Evolutionary conservation across 805 yeast species (phyloP), one percentile per base, ranked within the genome.

Genomic region (Maudiozyma turicensis): DNA sequence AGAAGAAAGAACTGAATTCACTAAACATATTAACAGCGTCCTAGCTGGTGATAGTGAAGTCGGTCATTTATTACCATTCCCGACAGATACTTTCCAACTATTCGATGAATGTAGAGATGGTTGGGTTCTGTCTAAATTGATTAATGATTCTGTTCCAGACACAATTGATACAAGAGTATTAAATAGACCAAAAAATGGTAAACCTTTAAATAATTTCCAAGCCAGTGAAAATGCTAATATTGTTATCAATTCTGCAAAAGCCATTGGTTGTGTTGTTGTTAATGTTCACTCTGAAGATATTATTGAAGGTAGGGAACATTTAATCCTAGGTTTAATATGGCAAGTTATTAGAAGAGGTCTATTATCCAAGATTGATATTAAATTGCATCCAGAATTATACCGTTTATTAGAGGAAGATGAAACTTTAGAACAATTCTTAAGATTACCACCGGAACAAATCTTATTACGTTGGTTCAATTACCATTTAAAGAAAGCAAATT

Each of bases 91-190:
- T 47, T 93, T 93, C 73, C 98, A 93, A 72, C 76, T 93, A 50
- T 93, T 93, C 63, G 99, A 93, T 68, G 98, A 93, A 69, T 88
- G 96, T 71, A 80, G 88, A 56, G 99, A 93, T 67, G 98, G 99
- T 56, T 74, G 93, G 60, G 89, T 93, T 30, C 73, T 93, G 50
- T 89, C 98, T 20, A 86, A 88, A 67, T 81, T 93, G 64, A 89
- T 93, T 67, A 93, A 93, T 66, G 99, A 93, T 70, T 88, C 97
- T 33, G 99, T 93, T 34, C 96, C 98, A 8, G 96, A 93, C 69
- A 93, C 99, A 9, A 93, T 93, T 60, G 99, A 93, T 72, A 90
- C 97, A 8, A 86, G 99, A 76, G 99, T 93, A 14, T 77, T 93
- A 64, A 93, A 93, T 68, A 73, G 82, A 66, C 95, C 98, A 29